phyloP scores from a whole-genome alignment of 1,284 basidiomycete species.

The Ceratobasidium sp. region DNA sequence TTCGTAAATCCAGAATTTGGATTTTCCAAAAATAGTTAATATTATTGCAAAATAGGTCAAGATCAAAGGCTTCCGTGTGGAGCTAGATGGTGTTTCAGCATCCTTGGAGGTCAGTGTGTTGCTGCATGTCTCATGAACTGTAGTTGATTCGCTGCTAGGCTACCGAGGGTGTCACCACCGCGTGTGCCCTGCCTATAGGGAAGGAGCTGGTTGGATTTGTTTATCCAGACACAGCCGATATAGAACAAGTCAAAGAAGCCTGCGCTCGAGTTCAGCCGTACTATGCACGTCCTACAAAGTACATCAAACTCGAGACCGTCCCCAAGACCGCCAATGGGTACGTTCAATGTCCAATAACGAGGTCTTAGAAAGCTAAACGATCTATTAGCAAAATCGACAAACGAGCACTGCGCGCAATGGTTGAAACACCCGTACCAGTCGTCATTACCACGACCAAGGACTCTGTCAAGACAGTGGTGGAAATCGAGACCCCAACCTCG shows the following conservation, averaged over 20 bases:
- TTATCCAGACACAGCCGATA: slow-evolving; percentile 60
- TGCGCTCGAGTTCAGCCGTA: slow-evolving; percentile 67
- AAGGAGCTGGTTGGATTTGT: slow-evolving; percentile 68
- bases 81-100: slow-evolving; percentile 69
- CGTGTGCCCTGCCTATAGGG: slow-evolving; percentile 66
- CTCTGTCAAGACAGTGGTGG: slow-evolving; percentile 23
- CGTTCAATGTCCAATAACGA: slow-evolving; percentile 48
- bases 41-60: slow-evolving; percentile 13
- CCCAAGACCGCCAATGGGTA: slow-evolving; percentile 63
- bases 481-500: slow-evolving; percentile 26
- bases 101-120: slow-evolving; percentile 65
- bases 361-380: background rate
- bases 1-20: slow-evolving; percentile 55
- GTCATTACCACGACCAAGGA: slow-evolving; percentile 9
- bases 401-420: slow-evolving; percentile 62
- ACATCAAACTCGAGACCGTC: slow-evolving; percentile 61
- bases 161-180: slow-evolving; percentile 59
- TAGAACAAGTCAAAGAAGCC: slow-evolving; percentile 61
- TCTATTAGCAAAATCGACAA: slow-evolving; percentile 69
- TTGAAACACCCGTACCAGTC: slow-evolving; percentile 52
- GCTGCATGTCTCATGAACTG: background rate
- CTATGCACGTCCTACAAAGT: slow-evolving; percentile 68
- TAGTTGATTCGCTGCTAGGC: slow-evolving; percentile 58
- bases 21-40: background rate
- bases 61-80: slow-evolving; percentile 67